Conservation (phyloP, 768 basidiomycete genomes). For the Hygrophoropsis aurantiaca region DNA sequence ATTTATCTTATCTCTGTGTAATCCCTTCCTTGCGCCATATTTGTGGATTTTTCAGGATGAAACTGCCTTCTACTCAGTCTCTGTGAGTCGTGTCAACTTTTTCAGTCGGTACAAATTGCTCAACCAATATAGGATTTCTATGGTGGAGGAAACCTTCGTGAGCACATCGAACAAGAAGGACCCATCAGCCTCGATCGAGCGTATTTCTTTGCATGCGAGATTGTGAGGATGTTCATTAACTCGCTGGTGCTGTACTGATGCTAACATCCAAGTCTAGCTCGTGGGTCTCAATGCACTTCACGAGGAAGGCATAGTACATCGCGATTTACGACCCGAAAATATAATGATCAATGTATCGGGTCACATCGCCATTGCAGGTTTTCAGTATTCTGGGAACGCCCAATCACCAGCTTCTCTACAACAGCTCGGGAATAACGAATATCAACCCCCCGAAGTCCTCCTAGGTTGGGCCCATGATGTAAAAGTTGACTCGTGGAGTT, state of each 20-base stretch:
- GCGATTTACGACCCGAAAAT: conserved; percentile 44
- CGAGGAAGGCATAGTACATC: conserved; percentile 45
- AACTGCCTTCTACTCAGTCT: conserved; percentile 38
- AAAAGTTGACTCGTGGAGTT: conserved; percentile 59
- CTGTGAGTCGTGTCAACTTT: conserved; percentile 27
- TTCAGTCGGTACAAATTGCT: conserved; percentile 7
- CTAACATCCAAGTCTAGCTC: conserved; percentile 19
- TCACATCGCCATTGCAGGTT: conserved; percentile 46
- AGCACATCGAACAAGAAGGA: conserved; percentile 32
- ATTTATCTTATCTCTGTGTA: conserved; percentile 30
- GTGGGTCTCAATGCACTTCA: conserved; percentile 47
- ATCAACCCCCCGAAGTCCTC: conserved; percentile 53
- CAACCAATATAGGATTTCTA: conserved; percentile 32
- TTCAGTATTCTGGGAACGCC: conserved; percentile 36
- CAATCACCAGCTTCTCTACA: conserved; percentile 1
- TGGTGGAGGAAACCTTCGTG: conserved; percentile 29
- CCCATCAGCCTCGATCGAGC: conserved; percentile 35
- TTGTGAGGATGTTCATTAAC: conserved; percentile 37
- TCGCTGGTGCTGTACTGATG: neutral
- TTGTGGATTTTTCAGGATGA: conserved; percentile 42
- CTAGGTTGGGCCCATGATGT: conserved; percentile 55
- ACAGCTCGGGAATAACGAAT: conserved; percentile 17
- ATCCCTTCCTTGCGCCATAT: conserved; percentile 39
- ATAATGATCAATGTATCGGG: conserved; percentile 44
- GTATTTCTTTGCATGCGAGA: conserved; percentile 46